Evolutionary conservation across 192 early-diverging fungal species (phyloP).

Genomic region (Jimgerdemannia lactiflua): DNA sequence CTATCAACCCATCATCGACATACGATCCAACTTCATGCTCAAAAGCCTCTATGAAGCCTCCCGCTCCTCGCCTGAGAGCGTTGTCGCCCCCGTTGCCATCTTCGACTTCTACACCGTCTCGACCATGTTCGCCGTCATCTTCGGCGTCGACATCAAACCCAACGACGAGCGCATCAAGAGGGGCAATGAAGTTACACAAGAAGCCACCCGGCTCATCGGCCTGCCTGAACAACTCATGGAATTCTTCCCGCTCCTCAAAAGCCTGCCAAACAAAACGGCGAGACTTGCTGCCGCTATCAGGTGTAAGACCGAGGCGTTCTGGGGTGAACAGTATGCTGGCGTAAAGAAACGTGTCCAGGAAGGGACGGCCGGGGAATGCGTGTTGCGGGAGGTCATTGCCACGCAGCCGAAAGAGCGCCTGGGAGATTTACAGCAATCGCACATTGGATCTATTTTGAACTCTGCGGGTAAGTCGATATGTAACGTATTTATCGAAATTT

Average conservation of each 20-base stretch:
- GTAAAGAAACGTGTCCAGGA: not conserved
- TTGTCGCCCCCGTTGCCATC: not conserved
- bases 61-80: not conserved
- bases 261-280: not conserved
- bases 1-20: constrained; percentile 29
- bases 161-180: constrained; percentile 30
- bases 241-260: constrained; percentile 31
- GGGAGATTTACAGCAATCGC: not conserved
- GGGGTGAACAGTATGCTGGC: constrained; percentile 7
- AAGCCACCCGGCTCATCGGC: constrained; percentile 11
- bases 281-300: not conserved
- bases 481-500: not conserved
- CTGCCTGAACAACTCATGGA: constrained; percentile 21
- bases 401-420: not conserved
- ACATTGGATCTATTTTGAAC: not conserved
- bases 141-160: constrained; percentile 13
- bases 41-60: not conserved
- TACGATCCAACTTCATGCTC: constrained; percentile 4
- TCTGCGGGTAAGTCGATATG: not conserved
- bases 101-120: constrained; percentile 33
- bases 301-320: constrained; percentile 14
- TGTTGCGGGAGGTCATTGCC: not conserved
- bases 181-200: constrained; percentile 22
- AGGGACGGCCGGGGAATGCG: not conserved
- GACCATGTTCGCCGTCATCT: constrained; percentile 23